phyloP scores from a whole-genome alignment of 2,329 filamentous ascomycete species.

The Scedosporium apiospermum region DNA sequence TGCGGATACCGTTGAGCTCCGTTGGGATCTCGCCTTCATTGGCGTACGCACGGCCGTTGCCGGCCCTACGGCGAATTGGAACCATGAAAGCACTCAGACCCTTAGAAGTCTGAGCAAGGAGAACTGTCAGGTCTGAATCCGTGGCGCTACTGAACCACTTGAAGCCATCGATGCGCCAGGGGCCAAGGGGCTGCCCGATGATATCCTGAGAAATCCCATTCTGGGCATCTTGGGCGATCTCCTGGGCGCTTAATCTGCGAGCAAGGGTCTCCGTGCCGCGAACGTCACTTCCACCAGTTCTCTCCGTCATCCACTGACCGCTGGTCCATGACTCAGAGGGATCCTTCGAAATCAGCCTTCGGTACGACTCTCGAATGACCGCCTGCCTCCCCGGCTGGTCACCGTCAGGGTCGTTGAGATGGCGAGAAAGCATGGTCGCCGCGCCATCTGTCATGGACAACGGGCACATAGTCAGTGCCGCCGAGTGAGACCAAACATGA shows the following conservation, averaged over 20 bases:
- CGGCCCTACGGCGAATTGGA: too few relatives aligned
- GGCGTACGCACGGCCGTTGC: too few relatives aligned
- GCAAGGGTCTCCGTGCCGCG: slow-evolving; percentile 30
- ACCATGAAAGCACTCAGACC: too few relatives aligned
- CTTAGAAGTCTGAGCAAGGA: slow-evolving; percentile 37
- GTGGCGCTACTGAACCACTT: slow-evolving; percentile 44
- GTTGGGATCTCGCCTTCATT: too few relatives aligned
- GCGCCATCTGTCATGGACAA: neutral
- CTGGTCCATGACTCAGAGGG: slow-evolving; percentile 48
- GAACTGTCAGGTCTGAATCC: slow-evolving; percentile 39
- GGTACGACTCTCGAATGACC: too few relatives aligned
- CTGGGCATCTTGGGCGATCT: too few relatives aligned
- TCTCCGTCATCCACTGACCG: slow-evolving; percentile 71
- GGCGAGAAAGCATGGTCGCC: too few relatives aligned
- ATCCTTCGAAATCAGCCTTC: neutral
- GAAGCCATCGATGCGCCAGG: slow-evolving; percentile 55
- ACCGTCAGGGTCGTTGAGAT: too few relatives aligned
- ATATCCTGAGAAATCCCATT: neutral
- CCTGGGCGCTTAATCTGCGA: too few relatives aligned
- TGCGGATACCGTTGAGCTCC: too few relatives aligned
- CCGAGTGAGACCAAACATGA: slow-evolving; percentile 2
- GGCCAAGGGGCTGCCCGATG: slow-evolving; percentile 34
- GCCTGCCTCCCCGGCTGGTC: too few relatives aligned
- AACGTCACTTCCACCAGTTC: slow-evolving; percentile 60
- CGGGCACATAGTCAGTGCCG: neutral